Conservation (phyloP, 2,329 filamentous ascomycete species). For the Diaporthe citrichinensis region DNA sequence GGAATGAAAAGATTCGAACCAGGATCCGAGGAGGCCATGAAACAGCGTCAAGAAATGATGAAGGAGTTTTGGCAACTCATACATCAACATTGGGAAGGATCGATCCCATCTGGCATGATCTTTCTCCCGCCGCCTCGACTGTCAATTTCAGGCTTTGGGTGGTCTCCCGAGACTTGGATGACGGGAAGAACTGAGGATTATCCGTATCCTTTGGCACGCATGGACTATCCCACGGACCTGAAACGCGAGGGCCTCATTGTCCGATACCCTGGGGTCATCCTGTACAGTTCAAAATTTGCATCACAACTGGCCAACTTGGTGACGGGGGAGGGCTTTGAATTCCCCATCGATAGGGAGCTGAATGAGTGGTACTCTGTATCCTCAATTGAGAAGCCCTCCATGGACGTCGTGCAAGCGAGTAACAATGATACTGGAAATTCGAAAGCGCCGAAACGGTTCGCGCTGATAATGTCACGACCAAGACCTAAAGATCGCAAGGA, state of each 20-base stretch:
- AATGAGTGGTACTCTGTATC: neutral
- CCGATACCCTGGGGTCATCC: neutral
- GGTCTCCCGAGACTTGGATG: neutral
- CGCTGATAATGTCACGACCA: neutral
- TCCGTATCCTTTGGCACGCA: neutral
- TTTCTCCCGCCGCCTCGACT: neutral
- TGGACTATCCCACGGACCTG: neutral
- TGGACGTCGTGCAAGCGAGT: neutral
- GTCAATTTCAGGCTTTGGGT: neutral
- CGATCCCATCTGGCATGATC: neutral
- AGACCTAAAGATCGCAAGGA: neutral
- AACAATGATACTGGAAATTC: no score
- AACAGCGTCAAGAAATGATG: neutral
- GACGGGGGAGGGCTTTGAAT: neutral
- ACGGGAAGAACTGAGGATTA: neutral
- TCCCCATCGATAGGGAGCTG: neutral
- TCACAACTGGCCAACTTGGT: neutral
- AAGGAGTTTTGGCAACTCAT: neutral
- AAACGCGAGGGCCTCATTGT: neutral
- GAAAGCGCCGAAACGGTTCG: neutral
- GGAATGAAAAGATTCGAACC: neutral
- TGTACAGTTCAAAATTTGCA: neutral
- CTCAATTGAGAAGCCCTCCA: neutral
- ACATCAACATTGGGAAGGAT: neutral
- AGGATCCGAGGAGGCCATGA: neutral